Percentiles rank a stretch among this genome's conserved stretches.
phyloP scores from a whole-genome alignment of 2,329 filamentous ascomycete species.

The Mycocentrospora acerina region DNA sequence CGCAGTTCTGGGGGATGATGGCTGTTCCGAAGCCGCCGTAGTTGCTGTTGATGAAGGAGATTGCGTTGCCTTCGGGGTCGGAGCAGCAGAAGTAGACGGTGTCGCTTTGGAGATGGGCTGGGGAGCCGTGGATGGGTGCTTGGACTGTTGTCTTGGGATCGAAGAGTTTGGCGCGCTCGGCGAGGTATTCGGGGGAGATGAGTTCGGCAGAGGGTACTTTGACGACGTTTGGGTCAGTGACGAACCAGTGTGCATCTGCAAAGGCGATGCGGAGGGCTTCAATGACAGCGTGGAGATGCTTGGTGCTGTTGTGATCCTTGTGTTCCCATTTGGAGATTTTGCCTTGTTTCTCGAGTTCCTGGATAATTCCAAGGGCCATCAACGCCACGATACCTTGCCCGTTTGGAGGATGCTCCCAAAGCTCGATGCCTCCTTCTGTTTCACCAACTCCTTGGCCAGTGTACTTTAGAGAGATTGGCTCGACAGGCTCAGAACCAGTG shows the following conservation, averaged over 20 bases:
- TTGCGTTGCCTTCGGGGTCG: slow-evolving; percentile 81
- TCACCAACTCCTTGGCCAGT: slow-evolving; percentile 62
- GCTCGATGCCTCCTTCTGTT: slow-evolving; percentile 64
- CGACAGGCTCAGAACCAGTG: slow-evolving; percentile 73
- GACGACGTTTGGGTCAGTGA: slow-evolving; percentile 75
- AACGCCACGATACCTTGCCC: slow-evolving; percentile 93
- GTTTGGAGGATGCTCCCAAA: slow-evolving; percentile 98
- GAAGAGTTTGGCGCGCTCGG: slow-evolving; percentile 67
- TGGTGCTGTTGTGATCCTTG: slow-evolving; percentile 76
- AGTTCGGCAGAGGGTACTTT: slow-evolving; percentile 70
- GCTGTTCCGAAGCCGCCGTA: slow-evolving; percentile 85
- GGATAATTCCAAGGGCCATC: slow-evolving; percentile 89
- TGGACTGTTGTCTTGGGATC: slow-evolving; percentile 54
- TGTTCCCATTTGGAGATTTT: slow-evolving; percentile 71
- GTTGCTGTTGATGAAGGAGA: slow-evolving; percentile 96
- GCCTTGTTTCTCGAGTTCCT: slow-evolving; percentile 75
- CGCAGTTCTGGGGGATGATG: slow-evolving; percentile 82
- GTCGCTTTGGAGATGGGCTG: slow-evolving; percentile 82
- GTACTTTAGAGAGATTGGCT: slow-evolving; percentile 82
- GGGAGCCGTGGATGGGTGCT: slow-evolving; percentile 65
- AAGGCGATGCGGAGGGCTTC: slow-evolving; percentile 89
- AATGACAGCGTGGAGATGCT: slow-evolving; percentile 77
- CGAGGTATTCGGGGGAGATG: slow-evolving; percentile 72
- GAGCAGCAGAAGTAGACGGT: slow-evolving; percentile 92
- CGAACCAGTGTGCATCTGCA: slow-evolving; percentile 85